Percentiles rank a stretch among this genome's conserved stretches.
phyloP scores from a whole-genome alignment of 1,284 basidiomycete genomes.

The Puccinia novopanici region DNA sequence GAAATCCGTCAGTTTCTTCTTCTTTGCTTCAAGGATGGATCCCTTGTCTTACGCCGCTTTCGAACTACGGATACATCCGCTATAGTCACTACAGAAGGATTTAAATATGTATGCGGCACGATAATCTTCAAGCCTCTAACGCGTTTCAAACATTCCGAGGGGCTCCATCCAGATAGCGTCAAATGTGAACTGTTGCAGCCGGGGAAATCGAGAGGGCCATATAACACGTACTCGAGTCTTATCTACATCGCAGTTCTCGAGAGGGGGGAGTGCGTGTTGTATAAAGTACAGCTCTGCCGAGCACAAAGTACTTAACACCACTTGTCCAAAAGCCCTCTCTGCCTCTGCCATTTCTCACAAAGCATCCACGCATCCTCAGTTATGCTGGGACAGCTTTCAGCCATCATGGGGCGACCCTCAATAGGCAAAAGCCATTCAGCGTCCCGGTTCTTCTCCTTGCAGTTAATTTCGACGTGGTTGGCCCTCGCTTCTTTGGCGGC shows the following conservation, averaged over 20 bases:
- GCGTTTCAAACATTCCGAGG: constrained; percentile 26
- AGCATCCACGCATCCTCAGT: background rate
- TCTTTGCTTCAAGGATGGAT: no score
- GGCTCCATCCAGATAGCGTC: constrained; percentile 19
- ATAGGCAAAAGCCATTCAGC: background rate
- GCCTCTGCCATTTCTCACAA: background rate
- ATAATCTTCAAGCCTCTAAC: constrained; percentile 4
- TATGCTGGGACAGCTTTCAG: background rate
- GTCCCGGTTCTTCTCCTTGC: background rate
- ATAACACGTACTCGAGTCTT: background rate
- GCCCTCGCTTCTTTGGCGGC: background rate
- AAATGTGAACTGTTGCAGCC: background rate
- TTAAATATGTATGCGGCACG: background rate
- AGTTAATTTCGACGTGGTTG: background rate
- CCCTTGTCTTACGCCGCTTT: no score
- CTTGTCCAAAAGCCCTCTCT: background rate
- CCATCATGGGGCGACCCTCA: constrained; percentile 4
- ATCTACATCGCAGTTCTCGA: constrained; percentile 12
- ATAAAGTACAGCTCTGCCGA: background rate
- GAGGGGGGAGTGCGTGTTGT: background rate
- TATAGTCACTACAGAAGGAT: background rate
- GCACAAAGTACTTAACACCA: background rate
- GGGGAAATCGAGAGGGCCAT: background rate
- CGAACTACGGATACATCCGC: no score
- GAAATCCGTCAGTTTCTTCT: no score